Percentiles rank a stretch among this genome's conserved stretches.
Evolutionary conservation across 176 grass and related monocot species (phyloP).

Genomic region (Areca catechu): DNA sequence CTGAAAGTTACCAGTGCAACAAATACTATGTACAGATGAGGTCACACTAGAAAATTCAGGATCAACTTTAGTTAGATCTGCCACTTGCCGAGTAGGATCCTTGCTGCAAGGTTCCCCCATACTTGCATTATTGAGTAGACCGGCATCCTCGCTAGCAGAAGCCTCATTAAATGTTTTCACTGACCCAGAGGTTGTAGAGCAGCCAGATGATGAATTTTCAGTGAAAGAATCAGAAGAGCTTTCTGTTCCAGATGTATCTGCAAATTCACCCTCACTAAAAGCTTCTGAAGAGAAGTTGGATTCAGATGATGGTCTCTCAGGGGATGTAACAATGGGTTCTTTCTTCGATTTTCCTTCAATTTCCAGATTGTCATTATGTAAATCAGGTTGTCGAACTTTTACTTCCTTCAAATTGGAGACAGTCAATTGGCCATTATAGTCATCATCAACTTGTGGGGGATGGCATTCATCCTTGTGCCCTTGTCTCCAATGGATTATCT

Average conservation of each 20-base stretch:
- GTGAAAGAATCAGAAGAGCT: conserved; percentile 19
- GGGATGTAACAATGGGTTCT: neutral
- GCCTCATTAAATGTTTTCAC: neutral
- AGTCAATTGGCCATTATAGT: neutral
- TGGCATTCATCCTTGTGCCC: conserved; percentile 14
- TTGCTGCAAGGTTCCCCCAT: neutral
- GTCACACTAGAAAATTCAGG: neutral
- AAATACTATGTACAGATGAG: neutral
- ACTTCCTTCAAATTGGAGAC: neutral
- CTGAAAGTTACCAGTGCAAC: neutral
- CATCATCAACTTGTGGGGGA: neutral
- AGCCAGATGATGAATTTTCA: conserved; percentile 11
- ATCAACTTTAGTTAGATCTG: neutral
- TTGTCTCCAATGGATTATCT: conserved; percentile 28
- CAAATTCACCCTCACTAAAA: conserved; percentile 22
- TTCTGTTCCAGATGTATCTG: conserved; percentile 14
- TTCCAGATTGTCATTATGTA: neutral
- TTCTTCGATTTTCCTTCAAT: conserved; percentile 2
- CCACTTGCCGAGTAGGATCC: too few species aligned
- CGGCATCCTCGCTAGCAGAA: neutral
- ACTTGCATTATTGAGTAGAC: neutral
- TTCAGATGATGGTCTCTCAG: conserved; percentile 13
- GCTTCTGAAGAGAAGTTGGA: conserved; percentile 19
- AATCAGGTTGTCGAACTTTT: neutral
- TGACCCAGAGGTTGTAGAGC: neutral